Evolutionary conservation across 2,329 filamentous ascomycete species (phyloP).

Genomic region (Arthrobotrys entomopaga): DNA sequence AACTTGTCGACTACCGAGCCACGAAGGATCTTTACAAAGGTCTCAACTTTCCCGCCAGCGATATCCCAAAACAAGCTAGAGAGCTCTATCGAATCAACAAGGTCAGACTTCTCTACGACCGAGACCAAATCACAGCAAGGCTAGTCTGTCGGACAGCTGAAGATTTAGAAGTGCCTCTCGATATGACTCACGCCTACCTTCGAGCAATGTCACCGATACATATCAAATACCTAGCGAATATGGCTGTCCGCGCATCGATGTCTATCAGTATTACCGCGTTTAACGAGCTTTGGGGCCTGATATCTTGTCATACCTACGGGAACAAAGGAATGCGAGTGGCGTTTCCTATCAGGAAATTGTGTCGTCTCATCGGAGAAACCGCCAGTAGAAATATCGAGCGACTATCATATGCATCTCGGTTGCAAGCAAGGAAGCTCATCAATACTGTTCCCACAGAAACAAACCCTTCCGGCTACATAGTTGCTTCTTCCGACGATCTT

Average conservation of each 20-base stretch:
- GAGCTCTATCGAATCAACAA: constrained; percentile 93
- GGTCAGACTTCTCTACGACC: constrained; percentile 85
- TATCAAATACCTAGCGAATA: constrained; percentile 85
- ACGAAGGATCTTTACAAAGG: constrained; percentile 88
- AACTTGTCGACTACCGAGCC: constrained; percentile 80
- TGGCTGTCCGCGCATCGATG: constrained; percentile 94
- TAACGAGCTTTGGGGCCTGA: constrained; percentile 84
- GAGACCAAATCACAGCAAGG: constrained; percentile 80
- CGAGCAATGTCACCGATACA: constrained; percentile 92
- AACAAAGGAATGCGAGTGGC: constrained; percentile 84
- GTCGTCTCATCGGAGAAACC: constrained; percentile 83
- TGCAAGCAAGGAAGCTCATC: constrained; percentile 88
- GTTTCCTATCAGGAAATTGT: constrained; percentile 92
- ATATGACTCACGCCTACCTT: constrained; percentile 82
- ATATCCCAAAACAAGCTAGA: constrained; percentile 84
- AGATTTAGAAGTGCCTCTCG: constrained; percentile 78
- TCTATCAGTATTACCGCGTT: constrained; percentile 92
- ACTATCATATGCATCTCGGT: constrained; percentile 82
- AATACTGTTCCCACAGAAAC: constrained; percentile 82
- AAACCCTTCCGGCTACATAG: constrained; percentile 88
- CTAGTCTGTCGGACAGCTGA: constrained; percentile 80
- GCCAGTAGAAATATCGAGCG: constrained; percentile 88
- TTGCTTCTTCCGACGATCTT: constrained; percentile 86
- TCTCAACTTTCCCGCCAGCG: constrained; percentile 85
- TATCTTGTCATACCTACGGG: constrained; percentile 86